Evolutionary conservation across 129 eudicot species (phyloP).

Genomic region (Pittosporum tobira): DNA sequence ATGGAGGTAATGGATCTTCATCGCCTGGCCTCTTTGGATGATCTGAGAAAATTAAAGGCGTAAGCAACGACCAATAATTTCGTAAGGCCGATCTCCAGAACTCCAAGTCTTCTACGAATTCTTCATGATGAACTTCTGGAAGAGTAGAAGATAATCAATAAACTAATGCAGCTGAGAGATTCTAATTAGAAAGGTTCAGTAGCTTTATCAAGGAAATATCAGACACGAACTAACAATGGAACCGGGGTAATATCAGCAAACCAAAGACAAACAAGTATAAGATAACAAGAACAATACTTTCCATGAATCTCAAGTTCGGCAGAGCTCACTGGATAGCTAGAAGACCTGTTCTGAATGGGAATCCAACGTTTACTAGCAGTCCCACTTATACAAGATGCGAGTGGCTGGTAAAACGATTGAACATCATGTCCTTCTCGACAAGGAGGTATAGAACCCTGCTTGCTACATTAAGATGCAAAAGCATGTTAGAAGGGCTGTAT

Average conservation of each 20-base stretch:
- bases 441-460: constrained; percentile 42
- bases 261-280: background rate
- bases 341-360: constrained; percentile 69
- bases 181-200: background rate
- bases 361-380: constrained; percentile 71
- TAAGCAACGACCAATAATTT: constrained; percentile 91
- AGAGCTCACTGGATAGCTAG: constrained; percentile 40
- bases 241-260: background rate
- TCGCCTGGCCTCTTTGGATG: constrained; percentile 99
- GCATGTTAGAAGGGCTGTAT: background rate
- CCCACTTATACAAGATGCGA: constrained; percentile 71
- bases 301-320: constrained; percentile 72
- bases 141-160: constrained; percentile 14
- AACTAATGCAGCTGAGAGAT: background rate
- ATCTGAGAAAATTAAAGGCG: constrained; percentile 93
- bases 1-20: constrained; percentile 96
- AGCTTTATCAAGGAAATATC: no score
- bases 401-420: constrained; percentile 66
- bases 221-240: background rate
- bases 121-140: constrained; percentile 74
- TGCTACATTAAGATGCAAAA: constrained; percentile 22
- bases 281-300: constrained; percentile 30
- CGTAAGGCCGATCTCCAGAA: constrained; percentile 58
- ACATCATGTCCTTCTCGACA: constrained; percentile 66
- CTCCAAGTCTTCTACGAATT: constrained; percentile 58